Evolutionary conservation across 148 eudicot genomes (phyloP), one percentile per base, ranked within the genome.

Genomic region (Fagopyrum homotropicum): DNA sequence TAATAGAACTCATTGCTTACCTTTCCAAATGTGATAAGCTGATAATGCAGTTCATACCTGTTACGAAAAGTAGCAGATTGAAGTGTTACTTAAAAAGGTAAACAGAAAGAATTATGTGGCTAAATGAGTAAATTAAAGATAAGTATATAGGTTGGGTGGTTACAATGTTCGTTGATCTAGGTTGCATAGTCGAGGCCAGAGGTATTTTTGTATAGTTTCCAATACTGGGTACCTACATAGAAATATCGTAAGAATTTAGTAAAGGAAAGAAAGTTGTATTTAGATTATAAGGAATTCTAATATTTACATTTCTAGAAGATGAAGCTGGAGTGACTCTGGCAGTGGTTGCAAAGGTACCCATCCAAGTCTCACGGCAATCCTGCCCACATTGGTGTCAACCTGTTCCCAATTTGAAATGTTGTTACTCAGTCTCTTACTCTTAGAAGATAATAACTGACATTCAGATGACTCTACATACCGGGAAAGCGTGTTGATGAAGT

Each of bases 381-480:
- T 88, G 19, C 78, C 88, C 76, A 91, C 90, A 83, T 93, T 91
- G 19, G 83, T 83, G 79, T 93, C 98, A 75, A 93, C 98, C 98
- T 93, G 72, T 11, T 22, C 26, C 44, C 4, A 57, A n/a, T 29
- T 47, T 72, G 59, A 15, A 17, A 75, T 56, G 30, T 66, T 48
- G 14, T 46, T n/a, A 5, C 30, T 50, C 56, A 55, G 17, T 16
- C 45, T 60, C n/a, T 56, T 0, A 19, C 5, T 75, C 17, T 17
- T 44, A 8, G 11, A 47, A 75, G 19, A 55, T 72, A 44, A 45
- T 69, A 48, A 30, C 5, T n/a, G 17, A 68, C 22, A 9, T 46
- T 6, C 17, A 29, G 8, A 45, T 51, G 71, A 45, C 26, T 45
- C 26, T 8, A 77, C 89, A 83, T 89, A 94, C 98, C 6, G 97